Evolutionary conservation across 2,329 filamentous ascomycete genomes (phyloP).

Genomic region (Cordyceps militaris): DNA sequence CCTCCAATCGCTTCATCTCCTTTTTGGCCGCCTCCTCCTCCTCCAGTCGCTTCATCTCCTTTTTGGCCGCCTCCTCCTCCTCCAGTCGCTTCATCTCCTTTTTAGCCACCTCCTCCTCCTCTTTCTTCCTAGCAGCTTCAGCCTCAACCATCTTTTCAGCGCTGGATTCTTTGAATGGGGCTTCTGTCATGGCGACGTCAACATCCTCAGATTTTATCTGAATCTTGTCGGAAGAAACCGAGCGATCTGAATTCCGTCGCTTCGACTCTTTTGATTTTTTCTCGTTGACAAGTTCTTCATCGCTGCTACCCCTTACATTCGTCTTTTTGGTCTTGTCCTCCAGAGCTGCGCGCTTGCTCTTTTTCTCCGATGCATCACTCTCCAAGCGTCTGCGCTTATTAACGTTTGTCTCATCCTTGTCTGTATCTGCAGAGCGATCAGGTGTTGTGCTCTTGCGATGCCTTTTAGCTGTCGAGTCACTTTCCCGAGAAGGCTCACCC

Average conservation of each 20-base stretch:
- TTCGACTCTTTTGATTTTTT: constrained; percentile 32
- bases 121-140: constrained; percentile 20
- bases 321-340: constrained; percentile 37
- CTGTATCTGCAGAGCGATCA: constrained; percentile 41
- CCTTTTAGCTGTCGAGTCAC: constrained; percentile 49
- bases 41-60: constrained; percentile 27
- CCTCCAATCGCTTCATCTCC: constrained; percentile 22
- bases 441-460: constrained; percentile 54
- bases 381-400: constrained; percentile 53
- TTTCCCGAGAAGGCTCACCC: constrained; percentile 53
- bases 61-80: constrained; percentile 18
- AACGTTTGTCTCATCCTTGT: constrained; percentile 44
- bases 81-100: constrained; percentile 13
- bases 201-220: constrained; percentile 51
- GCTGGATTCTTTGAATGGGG: constrained; percentile 24
- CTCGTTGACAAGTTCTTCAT: constrained; percentile 27
- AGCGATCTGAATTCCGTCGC: constrained; percentile 36
- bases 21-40: constrained; percentile 24
- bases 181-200: constrained; percentile 51
- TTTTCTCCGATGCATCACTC: constrained; percentile 43
- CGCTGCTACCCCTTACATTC: constrained; percentile 35
- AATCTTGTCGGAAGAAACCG: constrained; percentile 41
- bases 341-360: constrained; percentile 35
- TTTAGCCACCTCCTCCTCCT: constrained; percentile 24
- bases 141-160: constrained; percentile 26